phyloP scores from a whole-genome alignment of 805 yeast species.

The Ogataea paraovalis region DNA sequence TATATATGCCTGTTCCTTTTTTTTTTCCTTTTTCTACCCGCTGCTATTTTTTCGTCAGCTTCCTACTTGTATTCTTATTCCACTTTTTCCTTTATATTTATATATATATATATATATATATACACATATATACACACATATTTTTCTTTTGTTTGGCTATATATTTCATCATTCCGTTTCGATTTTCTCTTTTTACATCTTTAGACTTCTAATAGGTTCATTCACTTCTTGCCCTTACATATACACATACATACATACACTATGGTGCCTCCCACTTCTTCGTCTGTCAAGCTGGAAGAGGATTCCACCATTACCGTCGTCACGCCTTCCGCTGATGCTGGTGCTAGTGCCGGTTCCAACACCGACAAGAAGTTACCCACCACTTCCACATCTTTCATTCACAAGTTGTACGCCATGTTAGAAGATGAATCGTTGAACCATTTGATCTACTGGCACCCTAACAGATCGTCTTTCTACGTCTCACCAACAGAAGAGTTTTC shows the following conservation, averaged over 20 bases:
- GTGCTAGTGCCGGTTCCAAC: background rate
- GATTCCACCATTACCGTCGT: background rate
- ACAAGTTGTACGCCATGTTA: conserved; percentile 85
- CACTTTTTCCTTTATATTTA: background rate
- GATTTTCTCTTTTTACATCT: too few relatives aligned
- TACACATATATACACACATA: too few relatives aligned
- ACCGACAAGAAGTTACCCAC: conserved; percentile 15
- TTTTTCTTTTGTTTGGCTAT: too few relatives aligned
- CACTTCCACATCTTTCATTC: conserved; percentile 57
- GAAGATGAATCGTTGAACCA: conserved; percentile 71
- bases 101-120: background rate
- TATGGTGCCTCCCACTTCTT: background rate
- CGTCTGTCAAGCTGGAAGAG: background rate
- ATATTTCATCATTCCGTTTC: too few relatives aligned
- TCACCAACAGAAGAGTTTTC: conserved; percentile 85
- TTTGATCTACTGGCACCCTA: conserved; percentile 80
- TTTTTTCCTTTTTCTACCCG: background rate
- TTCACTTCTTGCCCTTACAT: background rate
- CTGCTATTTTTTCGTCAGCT: background rate
- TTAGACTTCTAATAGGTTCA: too few relatives aligned
- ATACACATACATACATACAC: background rate
- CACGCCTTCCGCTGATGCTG: background rate
- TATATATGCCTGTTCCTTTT: background rate
- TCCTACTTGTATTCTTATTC: background rate
- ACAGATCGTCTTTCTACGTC: conserved; percentile 67